Evolutionary conservation across 345 rosid genomes (phyloP), one percentile per base, ranked within the genome.

Genomic region (Lumnitzera littorea): DNA sequence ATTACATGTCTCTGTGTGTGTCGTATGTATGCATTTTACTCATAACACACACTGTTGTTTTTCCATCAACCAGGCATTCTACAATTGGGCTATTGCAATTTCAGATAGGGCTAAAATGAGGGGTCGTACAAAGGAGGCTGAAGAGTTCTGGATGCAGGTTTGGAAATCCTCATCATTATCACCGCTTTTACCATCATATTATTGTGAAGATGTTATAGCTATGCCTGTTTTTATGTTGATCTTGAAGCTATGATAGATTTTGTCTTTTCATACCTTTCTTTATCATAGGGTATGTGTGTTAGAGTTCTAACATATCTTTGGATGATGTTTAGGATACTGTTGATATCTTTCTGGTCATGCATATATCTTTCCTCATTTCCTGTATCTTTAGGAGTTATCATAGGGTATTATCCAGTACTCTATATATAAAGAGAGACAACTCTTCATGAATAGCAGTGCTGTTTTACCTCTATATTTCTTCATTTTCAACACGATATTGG

Each of bases 51-150:
- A 15, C 7, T 55, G 8, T n/a, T 49, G 12, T 60, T 17, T 20
- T 55, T 24, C 67, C 72, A 51, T 62, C 71, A 78, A 70, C 53
- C 69, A 95, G 99, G 99, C 99, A 58, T 95, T 83, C 80, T 95
- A 95, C 76, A 95, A 91, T 61, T 95, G 99, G 97, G 99, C 99
- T 48, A 95, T 95, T 67, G 99, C 99, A 57, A 91, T 95, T 63
- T 95, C 99, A 58, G 99, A 95, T 72, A 78, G 99, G 71, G 99
- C 99, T 57, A 95, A 88, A 83, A 88, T 88, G 92, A 97, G 97
- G 61, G 97, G 99, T 62, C 96, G 96, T 66, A 95, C 99, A 55
- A 95, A 90, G 81, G 97, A 95, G 76, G 99, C 96, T 62, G 99
- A 95, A 81, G 96, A 95, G 81, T 69, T 91, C 48, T 95, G 99